Evolutionary conservation across 108 stramenopile species (phyloP).

Genomic region (Nitzschia sp.): DNA sequence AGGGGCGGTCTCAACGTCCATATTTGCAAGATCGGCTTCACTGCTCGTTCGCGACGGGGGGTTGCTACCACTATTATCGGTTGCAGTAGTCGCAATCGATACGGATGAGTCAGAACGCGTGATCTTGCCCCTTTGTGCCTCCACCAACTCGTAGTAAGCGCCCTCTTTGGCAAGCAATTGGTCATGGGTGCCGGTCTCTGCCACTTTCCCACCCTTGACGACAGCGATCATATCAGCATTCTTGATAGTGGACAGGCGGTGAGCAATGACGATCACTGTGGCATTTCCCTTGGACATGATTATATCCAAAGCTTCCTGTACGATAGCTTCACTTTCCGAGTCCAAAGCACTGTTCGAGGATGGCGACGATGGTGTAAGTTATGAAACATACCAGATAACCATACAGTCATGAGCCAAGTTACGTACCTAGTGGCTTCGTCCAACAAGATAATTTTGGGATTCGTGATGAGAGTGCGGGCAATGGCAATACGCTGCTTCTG

Average conservation of each 20-base stretch:
- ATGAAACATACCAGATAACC: conserved; percentile 10
- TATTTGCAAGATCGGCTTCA: neutral
- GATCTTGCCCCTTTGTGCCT: conserved; percentile 37
- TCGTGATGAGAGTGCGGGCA: conserved; percentile 61
- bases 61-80: conserved; percentile 13
- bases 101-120: neutral
- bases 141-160: conserved; percentile 37
- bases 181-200: conserved; percentile 90
- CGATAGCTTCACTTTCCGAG: conserved; percentile 64
- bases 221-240: conserved; percentile 91
- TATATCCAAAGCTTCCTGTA: conserved; percentile 80
- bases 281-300: conserved; percentile 42
- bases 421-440: conserved; percentile 73
- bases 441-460: conserved; percentile 65
- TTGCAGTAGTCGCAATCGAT: neutral
- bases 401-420: conserved; percentile 30
- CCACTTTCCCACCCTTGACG: conserved; percentile 70
- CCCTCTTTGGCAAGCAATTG: conserved; percentile 57
- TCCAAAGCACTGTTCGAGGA: conserved; percentile 61
- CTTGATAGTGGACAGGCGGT: conserved; percentile 85
- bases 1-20: neutral
- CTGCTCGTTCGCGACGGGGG: conserved; percentile 10
- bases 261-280: conserved; percentile 88
- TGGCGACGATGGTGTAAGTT: conserved; percentile 22
- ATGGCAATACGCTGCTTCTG: conserved; percentile 77